Base-by-base conservation (phyloP, 768 basidiomycete genomes). In the Suillus occidentalis region DNA sequence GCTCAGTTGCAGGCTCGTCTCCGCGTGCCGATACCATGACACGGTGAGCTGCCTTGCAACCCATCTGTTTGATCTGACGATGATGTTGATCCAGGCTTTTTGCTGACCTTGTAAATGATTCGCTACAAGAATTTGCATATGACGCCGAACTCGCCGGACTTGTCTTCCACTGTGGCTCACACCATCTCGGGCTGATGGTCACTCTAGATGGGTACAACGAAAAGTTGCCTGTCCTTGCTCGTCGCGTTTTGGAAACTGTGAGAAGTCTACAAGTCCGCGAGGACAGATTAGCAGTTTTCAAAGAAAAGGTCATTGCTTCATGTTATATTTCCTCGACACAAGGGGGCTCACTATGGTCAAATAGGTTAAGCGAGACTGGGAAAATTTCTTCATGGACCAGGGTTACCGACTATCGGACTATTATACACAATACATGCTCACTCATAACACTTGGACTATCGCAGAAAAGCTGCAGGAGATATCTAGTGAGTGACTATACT, bases 71-170 rank as follows among this genome's bases (percentile, higher is more conserved):
- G 56, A 25, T 40, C 37, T 39, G n/a, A 37, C 42, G 18, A 8
- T 60, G n/a, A n/a, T n/a, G 31, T 31, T 56, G 37, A 39, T 43
- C 20, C 58, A 93, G 92, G 61, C 78, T 99, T 14, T 95, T 89
- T 76, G 81, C 88, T 60, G 91, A 95, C 67, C 83, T 99, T 39
- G 91, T 98, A 69, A 87, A 86, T 36, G 97, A 99, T 72, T 86
- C 92, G 3, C 85, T 99, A 60, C 88, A 88, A 7, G 97, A 99
- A 77, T 95, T 91, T 70, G 82, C 93, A 0, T 99, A 99, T 73
- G 90, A 95, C 72, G 97, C 97, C 13, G 90, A 92, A 49, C 84
- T 99, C 31, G 97, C 97, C 16, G 95, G 95, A 34, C 82, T 99
- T 42, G 79, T 81, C 6, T 99, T 95, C 75, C 83, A 78, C 66